phyloP scores from a whole-genome alignment of 495 filamentous ascomycete species.

The Annulohypoxylon stygium region DNA sequence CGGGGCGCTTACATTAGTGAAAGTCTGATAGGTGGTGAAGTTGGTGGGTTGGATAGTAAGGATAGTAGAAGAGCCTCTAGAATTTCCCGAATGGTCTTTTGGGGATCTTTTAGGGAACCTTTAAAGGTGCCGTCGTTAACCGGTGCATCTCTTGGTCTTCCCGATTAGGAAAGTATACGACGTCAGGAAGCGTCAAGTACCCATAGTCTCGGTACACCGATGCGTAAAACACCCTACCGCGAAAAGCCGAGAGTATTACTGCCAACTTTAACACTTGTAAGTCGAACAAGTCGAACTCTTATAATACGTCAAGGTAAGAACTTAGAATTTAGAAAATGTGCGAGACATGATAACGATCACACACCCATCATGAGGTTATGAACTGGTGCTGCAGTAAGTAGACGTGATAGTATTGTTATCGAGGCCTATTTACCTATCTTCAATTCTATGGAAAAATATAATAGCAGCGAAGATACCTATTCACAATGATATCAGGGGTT shows the following conservation, averaged over 20 bases:
- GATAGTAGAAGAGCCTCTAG: conserved; percentile 19
- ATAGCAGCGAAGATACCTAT: neutral
- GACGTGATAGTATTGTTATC: neutral
- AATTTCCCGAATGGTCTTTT: neutral
- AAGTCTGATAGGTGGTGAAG: conserved; percentile 31
- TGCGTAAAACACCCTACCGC: conserved; percentile 10
- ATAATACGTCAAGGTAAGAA: neutral
- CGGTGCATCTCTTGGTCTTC: conserved; percentile 29
- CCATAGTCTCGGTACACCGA: conserved; percentile 17
- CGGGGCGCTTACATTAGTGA: conserved; percentile 29
- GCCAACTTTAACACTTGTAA: neutral
- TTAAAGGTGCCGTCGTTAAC: conserved; percentile 30
- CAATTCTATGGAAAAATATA: neutral
- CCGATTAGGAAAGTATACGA: conserved; percentile 40
- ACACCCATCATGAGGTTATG: neutral
- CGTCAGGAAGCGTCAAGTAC: conserved; percentile 31
- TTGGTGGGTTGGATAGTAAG: neutral
- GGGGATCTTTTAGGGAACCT: neutral
- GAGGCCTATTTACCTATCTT: neutral
- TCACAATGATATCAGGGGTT: conserved; percentile 6
- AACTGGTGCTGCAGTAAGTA: neutral
- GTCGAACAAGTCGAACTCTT: neutral
- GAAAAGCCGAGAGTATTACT: conserved; percentile 39
- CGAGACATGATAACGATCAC: neutral
- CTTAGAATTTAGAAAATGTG: neutral